Conservation (phyloP, 345 rosid genomes). For the Psidium guajava region DNA sequence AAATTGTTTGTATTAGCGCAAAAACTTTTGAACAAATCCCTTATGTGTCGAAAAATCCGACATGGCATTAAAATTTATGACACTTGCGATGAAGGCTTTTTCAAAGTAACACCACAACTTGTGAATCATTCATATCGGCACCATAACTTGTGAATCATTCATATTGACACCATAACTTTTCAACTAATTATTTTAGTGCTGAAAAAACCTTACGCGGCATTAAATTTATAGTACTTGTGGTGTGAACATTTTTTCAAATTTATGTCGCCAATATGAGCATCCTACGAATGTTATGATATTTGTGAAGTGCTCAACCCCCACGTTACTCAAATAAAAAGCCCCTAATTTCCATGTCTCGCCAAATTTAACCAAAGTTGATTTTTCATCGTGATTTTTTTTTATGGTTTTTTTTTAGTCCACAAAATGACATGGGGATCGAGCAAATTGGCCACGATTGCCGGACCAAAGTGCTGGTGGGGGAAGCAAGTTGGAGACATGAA, state of each 20-base stretch:
- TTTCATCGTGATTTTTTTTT: background rate
- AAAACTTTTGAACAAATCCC: background rate
- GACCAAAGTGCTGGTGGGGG: background rate
- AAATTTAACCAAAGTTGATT: background rate
- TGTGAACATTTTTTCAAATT: background rate
- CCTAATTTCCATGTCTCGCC: background rate
- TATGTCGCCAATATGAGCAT: background rate
- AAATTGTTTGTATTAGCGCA: accelerated
- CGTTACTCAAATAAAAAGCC: background rate
- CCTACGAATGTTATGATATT: background rate
- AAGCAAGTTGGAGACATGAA: background rate
- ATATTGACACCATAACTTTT: background rate
- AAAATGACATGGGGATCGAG: background rate
- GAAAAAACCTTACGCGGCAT: accelerated
- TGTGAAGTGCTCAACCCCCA: background rate
- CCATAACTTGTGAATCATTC: background rate
- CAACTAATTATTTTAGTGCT: background rate
- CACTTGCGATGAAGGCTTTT: background rate
- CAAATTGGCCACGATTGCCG: background rate
- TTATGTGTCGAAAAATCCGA: background rate
- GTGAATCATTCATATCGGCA: accelerated
- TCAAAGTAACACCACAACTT: background rate
- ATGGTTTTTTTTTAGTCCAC: background rate
- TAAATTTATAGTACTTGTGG: background rate
- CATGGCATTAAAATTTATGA: background rate